Percentiles rank a stretch among this genome's conserved stretches.
These are phyloP conservation scores for Margaritispora aquatica DNA, from an alignment of 495 filamentous ascomycete species.

Conservation along the genomic window DNA sequence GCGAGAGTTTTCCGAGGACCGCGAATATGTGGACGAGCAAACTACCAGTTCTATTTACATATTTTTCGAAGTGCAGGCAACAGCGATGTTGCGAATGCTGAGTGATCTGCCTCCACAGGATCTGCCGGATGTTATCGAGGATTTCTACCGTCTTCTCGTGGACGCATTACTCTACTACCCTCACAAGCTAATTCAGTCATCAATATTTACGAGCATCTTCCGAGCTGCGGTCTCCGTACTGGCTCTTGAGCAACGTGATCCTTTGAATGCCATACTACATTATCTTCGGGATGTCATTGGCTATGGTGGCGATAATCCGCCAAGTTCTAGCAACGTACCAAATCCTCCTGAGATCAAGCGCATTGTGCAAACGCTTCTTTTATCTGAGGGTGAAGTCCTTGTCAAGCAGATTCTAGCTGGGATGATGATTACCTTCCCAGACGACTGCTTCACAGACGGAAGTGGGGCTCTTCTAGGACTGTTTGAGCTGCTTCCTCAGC, in stretches of 20 bases:
- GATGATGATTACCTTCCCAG: conserved; percentile 98
- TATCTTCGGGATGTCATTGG: conserved; percentile 90
- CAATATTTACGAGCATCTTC: conserved; percentile 74
- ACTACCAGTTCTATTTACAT: conserved; percentile 86
- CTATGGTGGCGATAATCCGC: conserved; percentile 73
- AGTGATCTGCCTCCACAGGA: conserved; percentile 82
- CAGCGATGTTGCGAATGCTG: conserved; percentile 79
- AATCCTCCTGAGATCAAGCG: conserved; percentile 58
- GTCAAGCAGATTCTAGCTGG: conserved; percentile 84
- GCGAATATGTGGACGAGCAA: conserved; percentile 71
- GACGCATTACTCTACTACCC: conserved; percentile 93
- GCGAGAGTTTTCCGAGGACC: conserved; percentile 87
- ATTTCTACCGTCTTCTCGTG: conserved; percentile 89
- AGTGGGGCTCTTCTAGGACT: conserved; percentile 84
- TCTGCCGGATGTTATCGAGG: conserved; percentile 95
- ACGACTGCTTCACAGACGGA: conserved; percentile 90
- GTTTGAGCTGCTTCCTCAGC: conserved; percentile 77
- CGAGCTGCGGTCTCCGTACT: conserved; percentile 80
- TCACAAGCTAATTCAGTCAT: conserved; percentile 67
- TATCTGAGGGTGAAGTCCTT: conserved; percentile 67
- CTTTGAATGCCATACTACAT: conserved; percentile 83
- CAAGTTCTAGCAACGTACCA: conserved; percentile 59
- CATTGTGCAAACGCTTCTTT: conserved; percentile 65
- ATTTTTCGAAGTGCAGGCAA: conserved; percentile 90
- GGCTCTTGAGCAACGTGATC: conserved; percentile 82